A percentile compares a stretch with the other conserved stretches of the same genome.
These are phyloP conservation scores for Populus hybrid DNA, from an alignment of 441 rosid genomes.

Conservation along the genomic window DNA sequence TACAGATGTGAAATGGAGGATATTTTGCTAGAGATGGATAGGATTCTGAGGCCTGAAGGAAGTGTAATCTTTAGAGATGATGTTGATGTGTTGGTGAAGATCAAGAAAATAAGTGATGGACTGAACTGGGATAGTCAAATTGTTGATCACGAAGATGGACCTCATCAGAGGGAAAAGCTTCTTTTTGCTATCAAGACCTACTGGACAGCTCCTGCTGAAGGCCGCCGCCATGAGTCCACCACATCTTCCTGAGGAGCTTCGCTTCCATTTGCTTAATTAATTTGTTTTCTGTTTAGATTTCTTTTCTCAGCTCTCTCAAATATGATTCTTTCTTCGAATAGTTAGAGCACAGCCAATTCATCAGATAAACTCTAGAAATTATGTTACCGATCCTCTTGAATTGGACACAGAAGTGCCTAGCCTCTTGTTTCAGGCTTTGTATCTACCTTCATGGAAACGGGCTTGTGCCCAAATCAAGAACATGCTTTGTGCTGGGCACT, in stretches of 20 bases:
- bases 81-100: constrained; percentile 47
- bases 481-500: neutral
- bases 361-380: neutral
- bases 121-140: constrained; percentile 51
- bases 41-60: constrained; percentile 67
- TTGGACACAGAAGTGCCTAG: neutral
- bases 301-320: neutral
- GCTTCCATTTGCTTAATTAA: neutral
- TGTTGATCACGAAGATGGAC: constrained; percentile 68
- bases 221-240: neutral
- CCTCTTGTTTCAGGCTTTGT: neutral
- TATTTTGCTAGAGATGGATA: constrained; percentile 59
- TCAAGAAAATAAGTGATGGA: constrained; percentile 43
- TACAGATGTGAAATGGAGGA: constrained; percentile 55
- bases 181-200: constrained; percentile 54
- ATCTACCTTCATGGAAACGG: neutral
- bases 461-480: neutral
- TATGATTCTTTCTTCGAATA: neutral
- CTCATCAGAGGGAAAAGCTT: constrained; percentile 56
- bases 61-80: constrained; percentile 54
- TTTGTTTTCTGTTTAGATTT: constrained; percentile 10
- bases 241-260: constrained; percentile 11
- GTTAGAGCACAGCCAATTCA: neutral
- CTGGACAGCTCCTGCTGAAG: constrained; percentile 42
- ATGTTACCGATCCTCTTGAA: neutral